These are phyloP conservation scores for Trypanosomatidae sp. DNA, from an alignment of 208 protist species.

Conservation along the genomic window DNA sequence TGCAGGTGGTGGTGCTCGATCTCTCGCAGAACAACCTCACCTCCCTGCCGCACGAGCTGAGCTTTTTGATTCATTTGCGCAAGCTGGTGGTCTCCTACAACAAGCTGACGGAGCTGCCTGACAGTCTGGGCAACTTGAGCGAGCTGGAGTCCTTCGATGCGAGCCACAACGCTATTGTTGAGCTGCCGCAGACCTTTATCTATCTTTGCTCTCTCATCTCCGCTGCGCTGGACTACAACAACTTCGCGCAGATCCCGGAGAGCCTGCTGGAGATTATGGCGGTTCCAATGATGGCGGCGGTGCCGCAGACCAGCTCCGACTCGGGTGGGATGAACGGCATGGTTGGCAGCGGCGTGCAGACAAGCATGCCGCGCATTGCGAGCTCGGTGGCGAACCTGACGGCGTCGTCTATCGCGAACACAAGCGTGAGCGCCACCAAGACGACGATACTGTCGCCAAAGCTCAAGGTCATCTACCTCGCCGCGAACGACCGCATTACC, in stretches of 20 bases:
- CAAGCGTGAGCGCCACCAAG: constrained; percentile 13
- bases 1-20: constrained; percentile 66
- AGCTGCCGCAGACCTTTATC: constrained; percentile 73
- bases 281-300: not conserved
- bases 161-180: constrained; percentile 72
- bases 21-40: constrained; percentile 74
- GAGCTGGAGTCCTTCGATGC: constrained; percentile 76
- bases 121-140: constrained; percentile 63
- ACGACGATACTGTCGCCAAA: constrained; percentile 28
- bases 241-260: constrained; percentile 60
- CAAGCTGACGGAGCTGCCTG: constrained; percentile 69
- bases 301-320: not conserved
- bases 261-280: constrained; percentile 61
- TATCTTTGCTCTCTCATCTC: constrained; percentile 55
- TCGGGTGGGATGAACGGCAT: too few relatives aligned
- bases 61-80: constrained; percentile 58
- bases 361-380: constrained; percentile 6
- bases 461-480: constrained; percentile 74
- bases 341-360: constrained; percentile 4
- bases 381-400: constrained; percentile 9
- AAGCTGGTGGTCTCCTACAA: constrained; percentile 81
- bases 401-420: constrained; percentile 5
- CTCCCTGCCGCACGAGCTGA: constrained; percentile 68
- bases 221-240: constrained; percentile 83
- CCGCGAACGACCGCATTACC: constrained; percentile 68